Evolutionary conservation across 169 alveolate species (phyloP), one percentile per base, ranked within the genome.

Genomic region (Babesia ovata): DNA sequence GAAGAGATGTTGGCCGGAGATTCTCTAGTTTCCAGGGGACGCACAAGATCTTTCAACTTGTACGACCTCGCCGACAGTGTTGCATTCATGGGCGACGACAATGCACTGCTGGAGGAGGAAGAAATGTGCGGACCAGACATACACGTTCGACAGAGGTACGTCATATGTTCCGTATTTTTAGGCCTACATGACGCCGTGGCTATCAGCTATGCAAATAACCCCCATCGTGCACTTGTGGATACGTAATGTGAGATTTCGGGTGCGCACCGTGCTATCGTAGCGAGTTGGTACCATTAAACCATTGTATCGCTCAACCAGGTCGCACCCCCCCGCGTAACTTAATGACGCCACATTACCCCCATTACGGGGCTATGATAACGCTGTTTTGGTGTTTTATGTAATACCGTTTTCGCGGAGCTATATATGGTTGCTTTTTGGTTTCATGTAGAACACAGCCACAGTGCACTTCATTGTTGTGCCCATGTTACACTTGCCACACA

Each of bases 1-100:
- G 62, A 56, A n/a, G 87, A 79, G 54, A 7, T 79, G 44, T 28
- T 79, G 29, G 75, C 57, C 42, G 87, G 87, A 26, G 70, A 70
- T 21, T 53, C 78, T 22, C 17, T 79, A 48, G 60, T 56, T 49
- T 22, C 52, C 26, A 72, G 76, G 53, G 71, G 63, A 36, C 63
- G 56, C 63, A 71, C 63, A 0, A 61, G 57, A 22, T 52, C 75
- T 0, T 70, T 79, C 44, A 79, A 61, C 26, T 45, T 79, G n/a
- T 79, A 71, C 53, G 87, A 79, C 48, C 70, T 79, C 44, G 84
- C 84, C n/a, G 87, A 79, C 22, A 71, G 84, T 39, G 61, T 79
- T 29, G 67, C 81, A 14, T 79, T 70, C 69, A 54, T 79, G 60
- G 87, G 75, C 19, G 74, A 65, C 16, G 87, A 79, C 17, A 67